A percentile compares a stretch with the other conserved stretches of the same genome.
phyloP scores from a whole-genome alignment of 805 yeast species.

The Pichia insulana region DNA sequence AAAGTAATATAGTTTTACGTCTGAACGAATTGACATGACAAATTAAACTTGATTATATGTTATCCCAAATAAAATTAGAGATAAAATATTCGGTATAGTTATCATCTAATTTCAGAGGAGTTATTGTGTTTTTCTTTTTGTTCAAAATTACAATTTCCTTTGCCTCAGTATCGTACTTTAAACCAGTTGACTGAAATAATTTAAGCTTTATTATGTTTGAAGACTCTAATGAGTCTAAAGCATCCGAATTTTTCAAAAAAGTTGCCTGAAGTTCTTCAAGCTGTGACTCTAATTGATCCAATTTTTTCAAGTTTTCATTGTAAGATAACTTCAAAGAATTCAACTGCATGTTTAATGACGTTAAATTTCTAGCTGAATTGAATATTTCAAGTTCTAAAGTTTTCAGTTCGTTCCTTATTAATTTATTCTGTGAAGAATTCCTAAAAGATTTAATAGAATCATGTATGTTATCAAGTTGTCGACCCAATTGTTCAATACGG shows the following conservation, averaged over 20 bases:
- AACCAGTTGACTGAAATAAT: conserved; percentile 52
- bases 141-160: conserved; percentile 42
- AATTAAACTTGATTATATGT: conserved; percentile 28
- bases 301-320: conserved; percentile 30
- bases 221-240: conserved; percentile 28
- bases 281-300: conserved; percentile 27
- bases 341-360: conserved; percentile 39
- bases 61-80: conserved; percentile 74
- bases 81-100: conserved; percentile 60
- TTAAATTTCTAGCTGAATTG: conserved; percentile 42
- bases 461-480: conserved; percentile 8
- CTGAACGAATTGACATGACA: no score
- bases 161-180: conserved; percentile 35
- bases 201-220: conserved; percentile 42
- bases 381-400: conserved; percentile 38
- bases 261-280: conserved; percentile 14
- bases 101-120: conserved; percentile 40
- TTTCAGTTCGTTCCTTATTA: conserved; percentile 26
- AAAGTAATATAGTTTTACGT: background rate
- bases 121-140: conserved; percentile 36
- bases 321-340: conserved; percentile 32
- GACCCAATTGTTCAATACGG: conserved; percentile 1
- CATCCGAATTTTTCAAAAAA: conserved; percentile 20
- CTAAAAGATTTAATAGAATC: conserved; percentile 3
- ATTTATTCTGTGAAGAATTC: conserved; percentile 3